Evolutionary conservation across 768 basidiomycete species (phyloP), one percentile per base, ranked within the genome.

Genomic region (Serendipita indica): DNA sequence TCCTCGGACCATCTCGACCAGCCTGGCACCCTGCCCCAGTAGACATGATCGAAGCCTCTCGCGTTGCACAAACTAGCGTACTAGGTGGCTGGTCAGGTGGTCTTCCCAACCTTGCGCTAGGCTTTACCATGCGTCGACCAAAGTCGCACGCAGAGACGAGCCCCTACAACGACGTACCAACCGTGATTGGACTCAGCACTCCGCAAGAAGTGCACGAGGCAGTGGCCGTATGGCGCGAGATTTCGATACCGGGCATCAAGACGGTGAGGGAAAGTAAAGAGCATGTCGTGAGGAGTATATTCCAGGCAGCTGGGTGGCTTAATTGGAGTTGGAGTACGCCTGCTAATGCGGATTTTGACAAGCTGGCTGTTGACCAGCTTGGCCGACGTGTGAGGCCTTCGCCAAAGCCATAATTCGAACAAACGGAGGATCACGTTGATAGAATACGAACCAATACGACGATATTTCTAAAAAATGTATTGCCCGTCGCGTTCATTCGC

Each of bases 291-390:
- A 64, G 69, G 41, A 67, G 69, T 7, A 63, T 75, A 10, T 80
- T 88, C 59, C 70, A 66, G 60, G 66, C 74, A 1, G 71, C 72
- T n/a, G 79, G 77, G 2, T 77, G 75, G 63, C 64, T 80, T 60
- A 79, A 85, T 64, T 79, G 76, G 74, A 84, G 83, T n/a, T 89
- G 86, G 86, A 73, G 79, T 27, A 84, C 79, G 41, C 82, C 83
- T 2, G 66, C 64, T 33, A 46, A 59, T 27, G 30, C 12, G 7
- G 49, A 54, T 25, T 54, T 54, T 27, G 49, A 54, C 32, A 54
- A 30, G n/a, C 49, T 54, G 10, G 49, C 49, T 25, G 49, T 54
- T n/a, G 49, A 54, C 30, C 49, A 54, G 22, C 30, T 54, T 25
- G 49, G 49, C 10, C 20, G 49, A 54, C 20, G 49, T 6, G 16